Evolutionary conservation across 2,329 filamentous ascomycete genomes (phyloP).

Genomic region (Alternaria panax): DNA sequence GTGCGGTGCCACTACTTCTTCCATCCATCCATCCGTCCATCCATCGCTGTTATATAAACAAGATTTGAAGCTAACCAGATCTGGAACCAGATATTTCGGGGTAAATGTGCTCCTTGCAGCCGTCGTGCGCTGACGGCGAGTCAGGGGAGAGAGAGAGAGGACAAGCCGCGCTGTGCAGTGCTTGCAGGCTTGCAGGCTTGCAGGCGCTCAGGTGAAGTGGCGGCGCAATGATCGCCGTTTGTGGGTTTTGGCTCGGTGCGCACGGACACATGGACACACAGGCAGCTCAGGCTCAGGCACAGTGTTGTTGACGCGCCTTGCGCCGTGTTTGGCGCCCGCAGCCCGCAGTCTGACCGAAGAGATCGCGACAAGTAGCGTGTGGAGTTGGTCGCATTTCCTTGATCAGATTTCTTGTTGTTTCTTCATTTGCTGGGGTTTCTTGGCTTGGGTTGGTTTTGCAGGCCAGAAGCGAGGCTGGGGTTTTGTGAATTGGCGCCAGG

Average conservation of each 20-base stretch:
- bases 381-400: background rate
- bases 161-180: too few relatives aligned
- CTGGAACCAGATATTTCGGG: slow-evolving; percentile 48
- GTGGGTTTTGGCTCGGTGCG: background rate
- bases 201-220: too few relatives aligned
- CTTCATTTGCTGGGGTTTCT: background rate
- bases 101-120: slow-evolving; percentile 52
- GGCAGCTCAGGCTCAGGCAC: too few relatives aligned
- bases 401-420: background rate
- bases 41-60: background rate
- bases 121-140: slow-evolving; percentile 41
- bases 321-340: too few relatives aligned
- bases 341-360: background rate
- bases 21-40: too few relatives aligned
- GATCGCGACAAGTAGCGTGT: background rate
- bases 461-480: too few relatives aligned
- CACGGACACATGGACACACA: too few relatives aligned
- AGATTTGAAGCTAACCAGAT: slow-evolving; percentile 37
- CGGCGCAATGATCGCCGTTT: too few relatives aligned
- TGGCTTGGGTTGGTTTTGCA: background rate
- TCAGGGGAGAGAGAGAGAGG: too few relatives aligned
- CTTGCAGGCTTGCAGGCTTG: background rate
- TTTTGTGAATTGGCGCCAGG: too few relatives aligned
- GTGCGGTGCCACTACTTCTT: slow-evolving; percentile 20
- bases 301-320: too few relatives aligned